A percentile compares a stretch with the other conserved stretches of the same genome.
These are phyloP conservation scores for Aureobasidium vineae DNA, from an alignment of 2,329 filamentous ascomycete genomes.

Conservation along the genomic window DNA sequence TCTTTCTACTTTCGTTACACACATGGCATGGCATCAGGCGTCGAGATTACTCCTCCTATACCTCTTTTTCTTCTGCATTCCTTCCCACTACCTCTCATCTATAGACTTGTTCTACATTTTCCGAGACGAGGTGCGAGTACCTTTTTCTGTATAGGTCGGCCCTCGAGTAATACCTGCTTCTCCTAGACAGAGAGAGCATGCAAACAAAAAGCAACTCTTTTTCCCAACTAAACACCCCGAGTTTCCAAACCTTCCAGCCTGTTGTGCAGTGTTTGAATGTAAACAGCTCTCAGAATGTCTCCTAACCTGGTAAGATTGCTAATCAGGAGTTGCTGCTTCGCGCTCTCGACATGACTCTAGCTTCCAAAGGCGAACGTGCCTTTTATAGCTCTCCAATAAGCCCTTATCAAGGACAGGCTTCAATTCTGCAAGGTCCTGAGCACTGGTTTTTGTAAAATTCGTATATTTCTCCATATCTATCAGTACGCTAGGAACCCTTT, in stretches of 20 bases:
- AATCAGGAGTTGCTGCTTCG: no score
- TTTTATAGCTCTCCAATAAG: background rate
- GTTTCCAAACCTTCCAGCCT: background rate
- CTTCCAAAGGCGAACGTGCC: background rate
- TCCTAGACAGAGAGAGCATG: background rate
- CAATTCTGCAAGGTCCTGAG: background rate
- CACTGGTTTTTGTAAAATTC: background rate
- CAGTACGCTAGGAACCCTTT: background rate
- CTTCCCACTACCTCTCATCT: background rate
- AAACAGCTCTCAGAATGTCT: no score
- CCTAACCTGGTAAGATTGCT: no score
- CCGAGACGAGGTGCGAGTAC: background rate
- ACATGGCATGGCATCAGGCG: conserved; percentile 13
- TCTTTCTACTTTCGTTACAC: background rate
- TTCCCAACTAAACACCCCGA: no score
- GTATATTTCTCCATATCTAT: background rate
- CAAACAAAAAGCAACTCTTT: conserved; percentile 19
- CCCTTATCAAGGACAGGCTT: no score
- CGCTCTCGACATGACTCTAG: no score
- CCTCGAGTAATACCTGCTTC: conserved; percentile 1
- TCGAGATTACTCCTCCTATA: conserved; percentile 11
- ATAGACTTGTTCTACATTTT: conserved; percentile 3
- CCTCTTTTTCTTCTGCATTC: background rate
- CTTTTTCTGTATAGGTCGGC: background rate
- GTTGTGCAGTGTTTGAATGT: no score